A percentile compares a stretch with the other conserved stretches of the same genome.
Conservation (phyloP, 1,139 yeast genomes). For the Taphrina deformans region DNA sequence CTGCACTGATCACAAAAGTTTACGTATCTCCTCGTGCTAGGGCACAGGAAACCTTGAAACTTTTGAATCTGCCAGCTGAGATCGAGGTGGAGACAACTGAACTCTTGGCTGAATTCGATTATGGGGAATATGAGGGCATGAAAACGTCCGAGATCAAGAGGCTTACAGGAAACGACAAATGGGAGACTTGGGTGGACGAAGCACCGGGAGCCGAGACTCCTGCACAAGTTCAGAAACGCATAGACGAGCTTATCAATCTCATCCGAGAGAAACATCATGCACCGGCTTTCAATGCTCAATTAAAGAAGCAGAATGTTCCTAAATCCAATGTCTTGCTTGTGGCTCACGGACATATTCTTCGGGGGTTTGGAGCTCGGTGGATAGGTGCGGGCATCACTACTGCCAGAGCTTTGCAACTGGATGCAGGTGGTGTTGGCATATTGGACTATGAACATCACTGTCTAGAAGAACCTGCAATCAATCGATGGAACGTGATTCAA, state of each 20-base stretch:
- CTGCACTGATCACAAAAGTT: conserved; percentile 61
- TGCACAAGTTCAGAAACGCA: conserved; percentile 62
- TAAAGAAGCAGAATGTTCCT: conserved; percentile 51
- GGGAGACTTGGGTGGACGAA: conserved; percentile 91
- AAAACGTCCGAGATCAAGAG: conserved; percentile 65
- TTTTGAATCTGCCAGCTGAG: conserved; percentile 53
- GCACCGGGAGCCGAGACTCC: conserved; percentile 85
- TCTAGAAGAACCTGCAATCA: conserved; percentile 79
- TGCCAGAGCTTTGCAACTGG: conserved; percentile 80
- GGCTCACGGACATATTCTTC: conserved; percentile 89
- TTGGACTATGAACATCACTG: conserved; percentile 84
- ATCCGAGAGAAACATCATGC: conserved; percentile 45
- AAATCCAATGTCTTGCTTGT: conserved; percentile 75
- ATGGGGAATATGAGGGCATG: conserved; percentile 91
- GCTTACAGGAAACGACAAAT: conserved; percentile 68
- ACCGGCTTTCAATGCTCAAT: conserved; percentile 1
- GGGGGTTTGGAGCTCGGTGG: conserved; percentile 91
- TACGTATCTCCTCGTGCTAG: conserved; percentile 78
- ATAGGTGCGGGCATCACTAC: conserved; percentile 56
- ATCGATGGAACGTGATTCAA: conserved; percentile 31
- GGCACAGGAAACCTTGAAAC: conserved; percentile 70
- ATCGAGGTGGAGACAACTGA: conserved; percentile 49
- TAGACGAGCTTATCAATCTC: conserved; percentile 66
- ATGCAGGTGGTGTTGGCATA: conserved; percentile 95
- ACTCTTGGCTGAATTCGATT: conserved; percentile 87